Evolutionary conservation across 2,329 filamentous ascomycete genomes (phyloP), one percentile per base, ranked within the genome.

Genomic region (Aureobasidium musti): DNA sequence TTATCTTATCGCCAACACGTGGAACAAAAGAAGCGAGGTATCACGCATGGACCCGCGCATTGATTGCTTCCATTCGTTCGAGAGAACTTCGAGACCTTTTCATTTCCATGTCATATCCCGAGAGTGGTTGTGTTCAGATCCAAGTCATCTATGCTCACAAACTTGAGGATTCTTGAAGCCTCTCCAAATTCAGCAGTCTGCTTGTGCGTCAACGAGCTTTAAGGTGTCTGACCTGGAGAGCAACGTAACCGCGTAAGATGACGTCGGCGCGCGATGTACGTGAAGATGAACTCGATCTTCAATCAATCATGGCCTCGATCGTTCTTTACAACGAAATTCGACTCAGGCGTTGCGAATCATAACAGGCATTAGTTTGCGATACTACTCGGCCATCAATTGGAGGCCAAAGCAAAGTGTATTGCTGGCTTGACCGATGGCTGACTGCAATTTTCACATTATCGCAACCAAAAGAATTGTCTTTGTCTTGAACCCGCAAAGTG

Each of bases 1-100:
- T 61, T 61, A 61, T 61, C 57, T 61, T 61, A 61, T 61, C 57
- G 2, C 50, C 57, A 37, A 7, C 54, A 59, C 35, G 56, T 60
- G 28, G 53, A 37, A 5, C 53, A 28, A 14, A 26, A 59, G 10
- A 33, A 59, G 54, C 54, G 35, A 45, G 14, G 28, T 14, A 19
- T 7, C 21, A 47, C 6, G 56, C 56, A 30, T 47, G 56, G 37
- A 21, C 37, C 37, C 10, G 49, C 49, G 33, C 37, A 13, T 45
- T 59, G 37, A 28, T 28, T n/a, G 54, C 56, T 60, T 47, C 41
- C 28, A 35, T 60, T 28, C 11, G 26, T 33, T 45, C 41, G 13
- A 45, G 17, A 45, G 56, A n/a, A n/a, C 56, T 60, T 60, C 41
- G 19, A 47, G n/a, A 49, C 26, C 41, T 26, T 61, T 13, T 33